Percentiles rank a stretch among this genome's conserved stretches.
These are phyloP conservation scores for Hirschioporus abietinus DNA, from an alignment of 768 basidiomycete species.

Conservation along the genomic window DNA sequence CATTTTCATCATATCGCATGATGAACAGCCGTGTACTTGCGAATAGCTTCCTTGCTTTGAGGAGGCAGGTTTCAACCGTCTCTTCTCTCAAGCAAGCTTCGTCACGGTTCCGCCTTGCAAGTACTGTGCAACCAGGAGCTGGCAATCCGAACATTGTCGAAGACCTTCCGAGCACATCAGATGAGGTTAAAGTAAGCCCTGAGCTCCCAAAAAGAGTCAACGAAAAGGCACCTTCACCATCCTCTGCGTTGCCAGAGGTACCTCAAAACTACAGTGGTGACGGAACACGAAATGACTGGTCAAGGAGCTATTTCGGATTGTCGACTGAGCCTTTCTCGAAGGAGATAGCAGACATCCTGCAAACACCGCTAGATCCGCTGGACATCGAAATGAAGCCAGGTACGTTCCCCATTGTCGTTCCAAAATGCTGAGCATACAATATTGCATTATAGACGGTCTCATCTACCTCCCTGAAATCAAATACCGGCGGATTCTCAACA, in stretches of 20 bases:
- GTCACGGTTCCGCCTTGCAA: conserved; percentile 20
- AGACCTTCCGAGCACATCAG: conserved; percentile 19
- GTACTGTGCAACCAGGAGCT: conserved; percentile 22
- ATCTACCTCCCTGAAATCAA: conserved; percentile 97
- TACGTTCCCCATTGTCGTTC: conserved; percentile 26
- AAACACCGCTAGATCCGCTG: conserved; percentile 65
- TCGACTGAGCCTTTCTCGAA: conserved; percentile 70
- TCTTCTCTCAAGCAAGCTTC: conserved; percentile 9
- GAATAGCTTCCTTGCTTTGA: conserved; percentile 8
- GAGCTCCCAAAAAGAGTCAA: background rate
- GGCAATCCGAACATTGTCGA: conserved; percentile 19
- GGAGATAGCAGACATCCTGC: conserved; percentile 65
- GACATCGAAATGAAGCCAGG: conserved; percentile 96
- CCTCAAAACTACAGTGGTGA: background rate
- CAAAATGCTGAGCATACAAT: background rate
- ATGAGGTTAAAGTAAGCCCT: conserved; percentile 12
- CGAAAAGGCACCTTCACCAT: background rate
- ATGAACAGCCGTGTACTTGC: conserved; percentile 5
- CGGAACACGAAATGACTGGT: conserved; percentile 58
- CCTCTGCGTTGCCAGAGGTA: background rate
- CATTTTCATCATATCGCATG: conserved; percentile 7
- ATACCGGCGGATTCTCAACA: conserved; percentile 87
- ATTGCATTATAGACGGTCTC: conserved; percentile 63
- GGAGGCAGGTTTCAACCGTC: conserved; percentile 8
- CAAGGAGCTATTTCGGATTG: conserved; percentile 79